Conservation (phyloP, 306 rosid species). For the Cicer chorassanicum region DNA sequence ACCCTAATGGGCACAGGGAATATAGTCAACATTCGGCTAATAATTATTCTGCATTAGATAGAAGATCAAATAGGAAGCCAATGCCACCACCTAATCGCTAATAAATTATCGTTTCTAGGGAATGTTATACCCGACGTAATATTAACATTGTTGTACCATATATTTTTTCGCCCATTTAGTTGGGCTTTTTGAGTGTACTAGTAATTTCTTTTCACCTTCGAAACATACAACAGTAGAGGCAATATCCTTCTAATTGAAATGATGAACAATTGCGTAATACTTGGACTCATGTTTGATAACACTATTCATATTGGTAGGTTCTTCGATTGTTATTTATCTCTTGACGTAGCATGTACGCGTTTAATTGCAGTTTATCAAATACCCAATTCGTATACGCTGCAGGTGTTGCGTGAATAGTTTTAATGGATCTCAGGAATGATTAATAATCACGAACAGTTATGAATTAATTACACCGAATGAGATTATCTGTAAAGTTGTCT, state of each 20-base stretch:
- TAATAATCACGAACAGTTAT: too few relatives aligned
- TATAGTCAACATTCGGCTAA: conserved; percentile 60
- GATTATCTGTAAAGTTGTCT: too few relatives aligned
- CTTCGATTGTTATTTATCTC: neutral
- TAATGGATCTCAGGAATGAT: too few relatives aligned
- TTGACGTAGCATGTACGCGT: neutral
- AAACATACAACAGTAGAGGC: neutral
- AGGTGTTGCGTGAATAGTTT: too few relatives aligned
- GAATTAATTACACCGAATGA: too few relatives aligned
- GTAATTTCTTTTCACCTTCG: conserved; percentile 11
- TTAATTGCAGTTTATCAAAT: neutral
- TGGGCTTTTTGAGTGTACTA: neutral
- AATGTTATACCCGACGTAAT: conserved; percentile 14
- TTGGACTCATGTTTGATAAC: neutral
- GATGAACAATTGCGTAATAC: neutral
- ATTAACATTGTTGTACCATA: conserved; percentile 53
- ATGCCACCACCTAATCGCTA: conserved; percentile 61
- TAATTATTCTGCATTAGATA: conserved; percentile 60
- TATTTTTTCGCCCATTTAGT: neutral
- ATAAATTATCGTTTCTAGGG: conserved; percentile 40
- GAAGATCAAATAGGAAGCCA: conserved; percentile 57
- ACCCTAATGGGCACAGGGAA: conserved; percentile 48
- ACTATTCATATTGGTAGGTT: neutral
- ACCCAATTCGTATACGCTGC: neutral
- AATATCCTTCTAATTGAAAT: neutral